A percentile compares a stretch with the other conserved stretches of the same genome.
Evolutionary conservation across 139 green algal species (phyloP).

Genomic region (Astrephomene gubernaculifera): DNA sequence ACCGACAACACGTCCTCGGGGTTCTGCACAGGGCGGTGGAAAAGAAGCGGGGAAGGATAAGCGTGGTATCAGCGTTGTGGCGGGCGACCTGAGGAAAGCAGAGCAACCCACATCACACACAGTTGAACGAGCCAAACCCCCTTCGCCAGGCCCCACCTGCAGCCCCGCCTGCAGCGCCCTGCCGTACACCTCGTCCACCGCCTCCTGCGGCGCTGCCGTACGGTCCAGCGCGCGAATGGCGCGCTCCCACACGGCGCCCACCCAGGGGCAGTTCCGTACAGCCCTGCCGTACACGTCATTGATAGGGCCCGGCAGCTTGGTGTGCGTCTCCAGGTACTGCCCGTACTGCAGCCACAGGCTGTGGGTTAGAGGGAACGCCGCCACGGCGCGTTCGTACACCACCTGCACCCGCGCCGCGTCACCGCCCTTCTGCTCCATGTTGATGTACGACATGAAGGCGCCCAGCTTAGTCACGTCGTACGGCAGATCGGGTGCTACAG

Average conservation of each 20-base stretch:
- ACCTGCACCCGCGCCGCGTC: constrained; percentile 70
- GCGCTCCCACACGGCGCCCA: constrained; percentile 77
- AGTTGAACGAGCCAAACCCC: too few species aligned
- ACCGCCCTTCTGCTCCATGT: constrained; percentile 64
- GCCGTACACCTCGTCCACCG: constrained; percentile 53
- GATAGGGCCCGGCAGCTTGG: constrained; percentile 46
- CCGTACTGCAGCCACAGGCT: constrained; percentile 87
- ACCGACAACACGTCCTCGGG: constrained; percentile 79
- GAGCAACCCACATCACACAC: too few species aligned
- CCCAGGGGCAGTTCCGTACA: constrained; percentile 89
- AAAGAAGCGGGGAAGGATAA: too few species aligned
- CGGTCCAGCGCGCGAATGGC: constrained; percentile 64
- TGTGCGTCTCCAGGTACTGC: constrained; percentile 72
- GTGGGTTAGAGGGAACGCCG: constrained; percentile 83
- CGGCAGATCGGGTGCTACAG: constrained; percentile 52
- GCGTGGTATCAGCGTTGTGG: too few species aligned
- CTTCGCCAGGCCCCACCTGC: constrained; percentile 55
- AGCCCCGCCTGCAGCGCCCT: constrained; percentile 62
- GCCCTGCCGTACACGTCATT: constrained; percentile 71
- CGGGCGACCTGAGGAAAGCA: too few species aligned
- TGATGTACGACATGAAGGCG: constrained; percentile 84
- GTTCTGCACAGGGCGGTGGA: too few species aligned
- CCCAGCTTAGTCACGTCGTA: constrained; percentile 74
- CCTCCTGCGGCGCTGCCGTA: constrained; percentile 1
- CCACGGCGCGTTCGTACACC: constrained; percentile 86